A percentile compares a stretch with the other conserved stretches of the same genome.
Conservation (phyloP, 371 early-diverging fungal genomes). For the Mortierella sp. region DNA sequence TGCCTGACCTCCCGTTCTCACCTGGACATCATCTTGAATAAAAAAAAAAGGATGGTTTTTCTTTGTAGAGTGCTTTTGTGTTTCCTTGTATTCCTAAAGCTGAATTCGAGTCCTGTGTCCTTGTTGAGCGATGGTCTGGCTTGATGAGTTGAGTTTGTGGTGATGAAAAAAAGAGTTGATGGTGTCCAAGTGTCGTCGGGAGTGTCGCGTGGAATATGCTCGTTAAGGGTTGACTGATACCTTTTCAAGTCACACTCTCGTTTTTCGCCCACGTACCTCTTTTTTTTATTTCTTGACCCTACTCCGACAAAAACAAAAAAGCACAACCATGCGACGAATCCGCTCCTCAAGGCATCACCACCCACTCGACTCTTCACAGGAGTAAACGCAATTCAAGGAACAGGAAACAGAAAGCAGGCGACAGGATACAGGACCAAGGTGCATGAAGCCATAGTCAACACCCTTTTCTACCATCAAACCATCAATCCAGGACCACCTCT, state of each 20-base stretch:
- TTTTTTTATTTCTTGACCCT: not conserved
- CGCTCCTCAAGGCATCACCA: not conserved
- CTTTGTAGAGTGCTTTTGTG: not conserved
- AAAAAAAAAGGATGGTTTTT: not conserved
- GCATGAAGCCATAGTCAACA: too few relatives aligned
- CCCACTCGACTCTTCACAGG: not conserved
- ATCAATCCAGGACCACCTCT: too few relatives aligned
- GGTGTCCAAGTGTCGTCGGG: too few relatives aligned
- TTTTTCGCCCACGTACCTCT: not conserved
- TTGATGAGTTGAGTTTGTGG: not conserved
- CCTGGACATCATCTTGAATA: conserved; percentile 52
- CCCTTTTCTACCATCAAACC: too few relatives aligned
- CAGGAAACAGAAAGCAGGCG: not conserved
- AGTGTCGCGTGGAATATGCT: too few relatives aligned
- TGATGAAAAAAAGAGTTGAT: not conserved
- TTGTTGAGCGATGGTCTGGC: not conserved
- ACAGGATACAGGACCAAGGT: too few relatives aligned
- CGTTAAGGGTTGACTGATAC: not conserved
- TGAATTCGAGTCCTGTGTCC: not conserved
- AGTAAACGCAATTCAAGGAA: not conserved
- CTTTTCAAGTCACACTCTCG: not conserved
- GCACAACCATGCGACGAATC: conserved; percentile 1
- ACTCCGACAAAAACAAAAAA: not conserved
- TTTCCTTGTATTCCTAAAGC: not conserved
- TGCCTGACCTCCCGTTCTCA: not conserved